phyloP scores from a whole-genome alignment of 2,329 filamentous ascomycete genomes.

The Verticillium tricorpus region DNA sequence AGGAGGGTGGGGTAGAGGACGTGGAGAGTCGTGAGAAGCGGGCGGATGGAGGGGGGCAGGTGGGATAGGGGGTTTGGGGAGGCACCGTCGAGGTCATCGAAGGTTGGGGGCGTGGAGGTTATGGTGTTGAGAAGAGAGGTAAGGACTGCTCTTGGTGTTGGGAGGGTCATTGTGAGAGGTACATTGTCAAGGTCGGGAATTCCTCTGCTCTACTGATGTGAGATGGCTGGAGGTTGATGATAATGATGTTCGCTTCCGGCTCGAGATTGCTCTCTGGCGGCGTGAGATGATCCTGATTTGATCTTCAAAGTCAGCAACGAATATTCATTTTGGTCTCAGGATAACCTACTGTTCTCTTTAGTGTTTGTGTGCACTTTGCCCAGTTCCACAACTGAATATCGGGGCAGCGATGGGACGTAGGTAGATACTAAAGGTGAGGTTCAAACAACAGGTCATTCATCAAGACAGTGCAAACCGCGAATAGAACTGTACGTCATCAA shows the following conservation, averaged over 20 bases:
- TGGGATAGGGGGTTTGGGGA: constrained; percentile 13
- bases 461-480: background rate
- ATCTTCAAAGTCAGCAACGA: too few relatives aligned
- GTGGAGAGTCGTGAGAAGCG: constrained; percentile 73
- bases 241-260: background rate
- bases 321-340: too few relatives aligned
- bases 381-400: too few relatives aligned
- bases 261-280: too few relatives aligned
- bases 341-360: too few relatives aligned
- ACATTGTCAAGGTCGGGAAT: background rate
- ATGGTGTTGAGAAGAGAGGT: constrained; percentile 38
- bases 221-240: background rate
- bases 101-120: background rate
- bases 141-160: constrained; percentile 39
- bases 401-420: too few relatives aligned
- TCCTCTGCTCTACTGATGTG: background rate
- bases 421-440: too few relatives aligned
- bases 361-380: too few relatives aligned
- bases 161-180: constrained; percentile 16
- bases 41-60: constrained; percentile 36
- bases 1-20: constrained; percentile 77
- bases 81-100: constrained; percentile 10
- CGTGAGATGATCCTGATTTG: too few relatives aligned
- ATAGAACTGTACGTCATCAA: background rate
- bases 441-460: background rate